A percentile compares a stretch with the other conserved stretches of the same genome.
Conservation (phyloP, 768 basidiomycete genomes). For the Lactarius evosmus region DNA sequence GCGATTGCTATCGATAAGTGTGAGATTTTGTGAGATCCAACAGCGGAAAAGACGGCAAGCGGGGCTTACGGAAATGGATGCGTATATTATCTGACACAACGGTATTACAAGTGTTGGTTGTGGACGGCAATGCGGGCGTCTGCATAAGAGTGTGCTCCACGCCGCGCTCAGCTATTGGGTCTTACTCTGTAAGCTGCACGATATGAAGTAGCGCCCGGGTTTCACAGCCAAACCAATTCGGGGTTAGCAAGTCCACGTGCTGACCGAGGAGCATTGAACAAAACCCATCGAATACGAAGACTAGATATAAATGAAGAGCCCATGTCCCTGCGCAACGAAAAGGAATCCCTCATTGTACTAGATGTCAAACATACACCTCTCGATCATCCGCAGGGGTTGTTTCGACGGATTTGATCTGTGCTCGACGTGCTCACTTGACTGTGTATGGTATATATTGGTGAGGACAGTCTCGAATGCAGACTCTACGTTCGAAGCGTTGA, state of each 20-base stretch:
- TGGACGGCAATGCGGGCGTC: neutral
- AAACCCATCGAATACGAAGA: neutral
- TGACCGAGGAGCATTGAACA: neutral
- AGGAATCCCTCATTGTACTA: neutral
- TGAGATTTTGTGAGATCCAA: too few species aligned
- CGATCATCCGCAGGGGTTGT: neutral
- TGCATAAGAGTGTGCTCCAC: too few species aligned
- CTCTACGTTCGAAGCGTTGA: slow-evolving; percentile 99
- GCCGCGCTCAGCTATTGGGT: neutral
- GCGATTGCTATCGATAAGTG: too few species aligned
- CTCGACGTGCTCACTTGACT: neutral
- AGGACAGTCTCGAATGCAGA: slow-evolving; percentile 20
- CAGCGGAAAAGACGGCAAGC: neutral
- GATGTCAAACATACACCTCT: slow-evolving; percentile 15
- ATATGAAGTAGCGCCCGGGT: neutral
- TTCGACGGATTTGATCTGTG: neutral
- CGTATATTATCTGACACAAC: too few species aligned
- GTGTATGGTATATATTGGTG: slow-evolving; percentile 84
- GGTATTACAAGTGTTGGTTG: neutral
- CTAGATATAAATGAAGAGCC: neutral
- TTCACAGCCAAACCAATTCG: neutral
- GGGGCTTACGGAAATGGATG: too few species aligned
- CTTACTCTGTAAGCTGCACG: too few species aligned
- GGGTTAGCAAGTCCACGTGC: neutral
- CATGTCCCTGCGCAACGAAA: neutral